phyloP scores from a whole-genome alignment of 2,329 filamentous ascomycete genomes.

The Remersonia thermophila region DNA sequence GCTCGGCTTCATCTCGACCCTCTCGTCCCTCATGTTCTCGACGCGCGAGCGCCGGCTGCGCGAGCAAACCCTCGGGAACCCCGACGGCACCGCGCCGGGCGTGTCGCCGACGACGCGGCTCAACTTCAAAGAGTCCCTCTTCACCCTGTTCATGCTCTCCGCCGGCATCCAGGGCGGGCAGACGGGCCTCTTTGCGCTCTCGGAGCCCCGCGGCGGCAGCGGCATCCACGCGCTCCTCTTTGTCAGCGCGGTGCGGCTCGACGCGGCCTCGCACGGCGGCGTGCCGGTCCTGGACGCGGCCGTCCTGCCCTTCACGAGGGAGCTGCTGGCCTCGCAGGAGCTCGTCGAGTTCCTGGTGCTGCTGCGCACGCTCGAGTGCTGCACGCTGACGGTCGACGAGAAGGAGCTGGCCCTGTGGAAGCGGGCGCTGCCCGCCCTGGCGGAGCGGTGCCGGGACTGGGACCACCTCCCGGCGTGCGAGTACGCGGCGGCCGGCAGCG shows the following conservation, averaged over 20 bases:
- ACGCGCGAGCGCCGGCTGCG: constrained; percentile 28
- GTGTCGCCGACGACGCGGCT: constrained; percentile 18
- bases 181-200: constrained; percentile 32
- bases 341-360: constrained; percentile 29
- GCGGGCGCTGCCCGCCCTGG: constrained; percentile 29
- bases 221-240: constrained; percentile 30
- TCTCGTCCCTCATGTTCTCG: constrained; percentile 31
- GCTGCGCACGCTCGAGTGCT: constrained; percentile 25
- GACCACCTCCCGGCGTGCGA: constrained; percentile 30
- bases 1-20: constrained; percentile 27
- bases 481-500: constrained; percentile 25
- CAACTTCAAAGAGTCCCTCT: constrained; percentile 37
- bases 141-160: constrained; percentile 33
- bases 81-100: not conserved
- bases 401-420: constrained; percentile 47
- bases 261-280: constrained; percentile 28
- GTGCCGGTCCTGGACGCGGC: constrained; percentile 36
- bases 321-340: constrained; percentile 21
- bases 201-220: constrained; percentile 21
- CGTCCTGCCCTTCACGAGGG: constrained; percentile 30
- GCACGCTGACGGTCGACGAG: constrained; percentile 31
- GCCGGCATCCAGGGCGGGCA: constrained; percentile 33
- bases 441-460: constrained; percentile 39
- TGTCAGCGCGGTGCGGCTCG: constrained; percentile 32
- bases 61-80: constrained; percentile 8